These are phyloP conservation scores for Aspergillus avenaceus DNA, from an alignment of 495 filamentous ascomycete species.

Conservation along the genomic window DNA sequence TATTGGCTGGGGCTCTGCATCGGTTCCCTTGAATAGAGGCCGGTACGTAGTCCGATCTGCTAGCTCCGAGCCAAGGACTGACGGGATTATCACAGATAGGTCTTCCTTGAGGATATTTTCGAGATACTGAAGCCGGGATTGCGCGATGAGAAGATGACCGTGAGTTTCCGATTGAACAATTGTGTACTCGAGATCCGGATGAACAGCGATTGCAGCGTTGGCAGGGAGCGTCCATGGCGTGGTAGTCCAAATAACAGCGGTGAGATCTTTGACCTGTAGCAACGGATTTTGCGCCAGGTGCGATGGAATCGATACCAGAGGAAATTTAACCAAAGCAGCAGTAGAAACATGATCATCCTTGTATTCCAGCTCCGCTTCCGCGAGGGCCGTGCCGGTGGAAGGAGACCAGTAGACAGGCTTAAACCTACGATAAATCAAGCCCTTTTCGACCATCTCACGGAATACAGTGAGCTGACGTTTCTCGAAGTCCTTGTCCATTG, in stretches of 20 bases:
- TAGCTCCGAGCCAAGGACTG: slow-evolving; percentile 63
- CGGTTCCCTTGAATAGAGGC: slow-evolving; percentile 53
- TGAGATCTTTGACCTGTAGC: slow-evolving; percentile 41
- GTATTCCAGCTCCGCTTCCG: slow-evolving; percentile 96
- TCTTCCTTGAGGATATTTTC: slow-evolving; percentile 37
- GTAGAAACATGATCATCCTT: slow-evolving; percentile 76
- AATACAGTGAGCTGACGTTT: slow-evolving; percentile 83
- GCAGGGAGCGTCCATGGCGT: slow-evolving; percentile 97
- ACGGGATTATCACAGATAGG: slow-evolving; percentile 47
- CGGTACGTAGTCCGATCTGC: slow-evolving; percentile 60
- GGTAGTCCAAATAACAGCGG: slow-evolving; percentile 91
- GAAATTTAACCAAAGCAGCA: slow-evolving; percentile 80
- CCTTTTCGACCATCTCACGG: slow-evolving; percentile 74
- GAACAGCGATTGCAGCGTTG: slow-evolving; percentile 82
- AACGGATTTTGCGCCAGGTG: slow-evolving; percentile 36
- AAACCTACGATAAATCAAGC: slow-evolving; percentile 79
- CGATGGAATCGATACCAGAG: slow-evolving; percentile 52
- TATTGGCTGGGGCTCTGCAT: slow-evolving; percentile 56
- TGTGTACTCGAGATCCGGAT: slow-evolving; percentile 66
- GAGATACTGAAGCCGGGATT: slow-evolving; percentile 58
- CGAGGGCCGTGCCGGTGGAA: slow-evolving; percentile 82
- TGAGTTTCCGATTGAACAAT: slow-evolving; percentile 54
- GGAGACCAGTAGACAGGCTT: slow-evolving; percentile 98
- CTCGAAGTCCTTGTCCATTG: slow-evolving; percentile 87
- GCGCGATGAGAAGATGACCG: slow-evolving; percentile 62